These are phyloP conservation scores for Annona cherimola DNA, from an alignment of 164 flowering plant genomes.

Conservation along the genomic window DNA sequence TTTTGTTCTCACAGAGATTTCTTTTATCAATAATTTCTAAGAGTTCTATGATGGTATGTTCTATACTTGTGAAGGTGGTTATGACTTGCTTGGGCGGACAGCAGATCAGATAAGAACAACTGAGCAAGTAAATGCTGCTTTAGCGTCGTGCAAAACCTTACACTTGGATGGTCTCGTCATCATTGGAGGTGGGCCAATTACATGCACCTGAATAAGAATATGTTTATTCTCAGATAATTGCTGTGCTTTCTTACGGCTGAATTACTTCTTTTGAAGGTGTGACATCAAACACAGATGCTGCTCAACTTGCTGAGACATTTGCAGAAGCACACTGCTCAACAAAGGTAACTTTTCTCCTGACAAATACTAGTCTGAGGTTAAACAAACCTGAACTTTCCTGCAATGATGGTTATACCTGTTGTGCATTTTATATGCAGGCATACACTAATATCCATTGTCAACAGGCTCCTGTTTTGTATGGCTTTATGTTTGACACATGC, in stretches of 20 bases:
- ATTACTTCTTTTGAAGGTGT: constrained; percentile 56
- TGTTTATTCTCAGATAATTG: not conserved
- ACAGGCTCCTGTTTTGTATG: too few species aligned
- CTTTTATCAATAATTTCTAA: not conserved
- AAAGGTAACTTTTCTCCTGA: constrained; percentile 40
- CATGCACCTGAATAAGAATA: not conserved
- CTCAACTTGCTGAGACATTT: constrained; percentile 96
- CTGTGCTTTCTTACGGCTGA: not conserved
- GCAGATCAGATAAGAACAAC: constrained; percentile 94
- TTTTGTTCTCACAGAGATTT: not conserved
- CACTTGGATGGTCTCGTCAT: constrained; percentile 91
- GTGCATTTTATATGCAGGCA: not conserved
- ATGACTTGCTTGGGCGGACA: constrained; percentile 93
- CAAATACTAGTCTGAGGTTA: not conserved
- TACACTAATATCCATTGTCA: not conserved
- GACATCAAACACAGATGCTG: constrained; percentile 98
- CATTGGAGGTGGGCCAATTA: constrained; percentile 63
- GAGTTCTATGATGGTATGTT: not conserved
- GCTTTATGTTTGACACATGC: not conserved
- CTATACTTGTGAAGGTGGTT: constrained; percentile 66
- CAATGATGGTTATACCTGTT: not conserved
- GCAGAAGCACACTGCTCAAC: constrained; percentile 87
- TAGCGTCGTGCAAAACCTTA: constrained; percentile 73
- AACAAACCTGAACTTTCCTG: not conserved
- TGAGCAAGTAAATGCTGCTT: constrained; percentile 96